phyloP scores from a whole-genome alignment of 768 basidiomycete species.

The Rhodotorula paludigena region DNA sequence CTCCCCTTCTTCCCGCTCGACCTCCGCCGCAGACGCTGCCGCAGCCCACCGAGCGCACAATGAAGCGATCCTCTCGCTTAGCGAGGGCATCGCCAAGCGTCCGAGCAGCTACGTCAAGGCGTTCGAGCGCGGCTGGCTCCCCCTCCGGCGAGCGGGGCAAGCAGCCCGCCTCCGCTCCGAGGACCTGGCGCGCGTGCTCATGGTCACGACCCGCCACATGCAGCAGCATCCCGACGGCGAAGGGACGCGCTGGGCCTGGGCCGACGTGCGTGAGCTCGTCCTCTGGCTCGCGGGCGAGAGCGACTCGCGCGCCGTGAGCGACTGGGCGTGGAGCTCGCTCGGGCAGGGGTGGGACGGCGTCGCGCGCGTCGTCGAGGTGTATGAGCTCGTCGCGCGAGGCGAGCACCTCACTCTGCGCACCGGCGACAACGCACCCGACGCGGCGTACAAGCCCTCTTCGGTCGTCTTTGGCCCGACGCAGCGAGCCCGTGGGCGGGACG shows the following conservation, averaged over 20 bases:
- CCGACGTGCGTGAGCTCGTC: slow-evolving; percentile 11
- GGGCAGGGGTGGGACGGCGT: slow-evolving; percentile 2
- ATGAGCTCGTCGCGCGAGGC: slow-evolving; percentile 8
- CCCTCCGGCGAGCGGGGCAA: slow-evolving; percentile 12
- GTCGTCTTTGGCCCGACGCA: background rate
- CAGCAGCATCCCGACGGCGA: background rate
- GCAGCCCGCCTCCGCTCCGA: slow-evolving; percentile 1
- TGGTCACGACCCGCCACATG: background rate
- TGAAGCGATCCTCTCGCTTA: slow-evolving; percentile 10
- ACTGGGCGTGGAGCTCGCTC: slow-evolving; percentile 22
- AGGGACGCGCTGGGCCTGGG: background rate
- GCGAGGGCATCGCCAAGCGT: background rate
- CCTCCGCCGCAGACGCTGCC: background rate
- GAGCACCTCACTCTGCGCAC: slow-evolving; percentile 12
- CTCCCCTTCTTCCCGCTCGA: background rate
- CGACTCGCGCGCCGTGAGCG: slow-evolving; percentile 3
- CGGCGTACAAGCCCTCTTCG: background rate
- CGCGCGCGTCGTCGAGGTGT: slow-evolving; percentile 30
- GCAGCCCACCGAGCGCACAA: slow-evolving; percentile 7
- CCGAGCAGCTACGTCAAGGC: background rate
- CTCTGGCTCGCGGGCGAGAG: slow-evolving; percentile 15
- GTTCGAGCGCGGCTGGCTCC: slow-evolving; percentile 22
- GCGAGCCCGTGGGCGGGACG: background rate
- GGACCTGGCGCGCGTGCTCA: slow-evolving; percentile 12
- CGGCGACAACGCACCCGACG: background rate